These are phyloP conservation scores for Sarcodon aspratus DNA, from an alignment of 768 basidiomycete species.

Conservation along the genomic window DNA sequence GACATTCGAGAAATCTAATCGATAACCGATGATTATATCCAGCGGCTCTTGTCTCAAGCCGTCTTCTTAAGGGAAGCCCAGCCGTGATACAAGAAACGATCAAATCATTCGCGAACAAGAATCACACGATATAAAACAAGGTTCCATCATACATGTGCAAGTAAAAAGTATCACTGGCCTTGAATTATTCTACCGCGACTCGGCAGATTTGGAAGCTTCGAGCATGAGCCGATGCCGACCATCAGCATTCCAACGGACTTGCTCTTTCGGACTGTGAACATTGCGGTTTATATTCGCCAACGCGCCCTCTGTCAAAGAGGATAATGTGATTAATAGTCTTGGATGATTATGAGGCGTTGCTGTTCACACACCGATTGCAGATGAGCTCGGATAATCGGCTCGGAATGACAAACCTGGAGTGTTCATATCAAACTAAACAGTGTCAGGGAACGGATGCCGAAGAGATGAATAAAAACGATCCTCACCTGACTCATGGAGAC, in stretches of 20 bases:
- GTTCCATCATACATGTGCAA: no score
- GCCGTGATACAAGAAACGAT: no score
- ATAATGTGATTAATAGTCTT: slow-evolving; percentile 79
- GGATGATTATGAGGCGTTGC: slow-evolving; percentile 83
- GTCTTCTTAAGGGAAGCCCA: no score
- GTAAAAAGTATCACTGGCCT: no score
- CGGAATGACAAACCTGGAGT: slow-evolving; percentile 67
- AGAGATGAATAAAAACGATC: no score
- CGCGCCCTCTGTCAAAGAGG: slow-evolving; percentile 68
- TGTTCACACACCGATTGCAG: slow-evolving; percentile 88
- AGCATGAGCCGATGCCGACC: slow-evolving; percentile 3
- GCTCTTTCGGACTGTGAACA: slow-evolving; percentile 80
- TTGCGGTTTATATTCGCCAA: slow-evolving; percentile 74
- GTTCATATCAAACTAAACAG: slow-evolving; percentile 78
- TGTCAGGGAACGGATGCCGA: slow-evolving; percentile 68
- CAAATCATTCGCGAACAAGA: no score
- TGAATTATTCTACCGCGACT: slow-evolving; percentile 24
- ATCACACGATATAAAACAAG: no score
- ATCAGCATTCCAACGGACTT: no score
- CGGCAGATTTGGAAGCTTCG: slow-evolving; percentile 45
- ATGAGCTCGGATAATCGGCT: no score
- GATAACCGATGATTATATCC: no score
- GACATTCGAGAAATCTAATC: no score
- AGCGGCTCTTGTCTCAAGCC: no score
- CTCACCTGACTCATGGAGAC: slow-evolving; percentile 80